These are phyloP conservation scores for Allium fistulosum DNA, from an alignment of 106 monocot species.

Conservation along the genomic window DNA sequence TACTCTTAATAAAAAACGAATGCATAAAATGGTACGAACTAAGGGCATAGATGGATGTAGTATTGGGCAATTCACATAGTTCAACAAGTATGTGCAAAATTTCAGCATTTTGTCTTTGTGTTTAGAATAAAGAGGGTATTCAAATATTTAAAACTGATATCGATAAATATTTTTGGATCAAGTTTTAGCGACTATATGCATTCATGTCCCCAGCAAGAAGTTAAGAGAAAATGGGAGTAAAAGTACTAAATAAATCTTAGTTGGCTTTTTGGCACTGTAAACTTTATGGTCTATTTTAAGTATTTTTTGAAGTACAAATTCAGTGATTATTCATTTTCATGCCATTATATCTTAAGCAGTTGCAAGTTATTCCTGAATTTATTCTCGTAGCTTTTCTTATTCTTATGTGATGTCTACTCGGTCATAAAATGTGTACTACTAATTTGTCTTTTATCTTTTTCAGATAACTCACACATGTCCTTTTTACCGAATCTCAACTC, in stretches of 20 bases:
- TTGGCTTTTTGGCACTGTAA: slow-evolving; percentile 1
- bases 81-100: too few species aligned
- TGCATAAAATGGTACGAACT: too few species aligned
- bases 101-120: too few species aligned
- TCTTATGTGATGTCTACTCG: background rate
- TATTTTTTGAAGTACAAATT: too few species aligned
- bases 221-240: too few species aligned
- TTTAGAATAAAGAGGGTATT: too few species aligned
- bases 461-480: slow-evolving; percentile 7
- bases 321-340: background rate
- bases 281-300: slow-evolving; percentile 3
- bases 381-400: background rate
- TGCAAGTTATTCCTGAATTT: background rate
- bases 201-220: too few species aligned
- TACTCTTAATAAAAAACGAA: too few species aligned
- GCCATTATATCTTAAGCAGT: background rate
- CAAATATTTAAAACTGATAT: background rate
- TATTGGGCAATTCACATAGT: too few species aligned
- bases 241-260: too few species aligned
- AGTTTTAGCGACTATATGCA: background rate
- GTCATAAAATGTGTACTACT: too few species aligned
- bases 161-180: background rate
- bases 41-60: too few species aligned
- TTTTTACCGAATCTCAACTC: slow-evolving; percentile 17
- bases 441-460: background rate